These are phyloP conservation scores for Onygenales sp. DNA, from an alignment of 2,329 filamentous ascomycete genomes.

Conservation along the genomic window DNA sequence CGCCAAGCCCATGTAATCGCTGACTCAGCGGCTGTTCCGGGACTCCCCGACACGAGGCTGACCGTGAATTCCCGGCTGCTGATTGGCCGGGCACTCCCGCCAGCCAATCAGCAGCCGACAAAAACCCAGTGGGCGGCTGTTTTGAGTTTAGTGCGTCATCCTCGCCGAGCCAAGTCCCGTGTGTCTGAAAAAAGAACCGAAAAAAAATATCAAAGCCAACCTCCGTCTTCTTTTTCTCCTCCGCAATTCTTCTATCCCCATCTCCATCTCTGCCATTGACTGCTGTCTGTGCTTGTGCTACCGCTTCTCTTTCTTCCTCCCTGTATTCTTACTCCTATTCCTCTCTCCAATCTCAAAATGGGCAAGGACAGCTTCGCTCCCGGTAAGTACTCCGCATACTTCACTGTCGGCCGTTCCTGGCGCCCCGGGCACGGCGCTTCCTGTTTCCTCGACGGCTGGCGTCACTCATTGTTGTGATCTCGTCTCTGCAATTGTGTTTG, in stretches of 20 bases:
- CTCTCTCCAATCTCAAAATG: conserved; percentile 23
- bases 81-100: neutral
- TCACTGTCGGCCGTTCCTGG: neutral
- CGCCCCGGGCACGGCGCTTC: neutral
- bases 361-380: conserved; percentile 37
- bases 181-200: neutral
- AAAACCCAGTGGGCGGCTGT: neutral
- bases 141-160: conserved; percentile 1
- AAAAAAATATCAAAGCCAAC: neutral
- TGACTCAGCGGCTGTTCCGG: neutral
- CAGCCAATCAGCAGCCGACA: conserved; percentile 3
- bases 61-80: neutral
- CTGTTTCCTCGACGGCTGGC: neutral
- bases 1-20: too few species aligned
- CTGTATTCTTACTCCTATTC: conserved; percentile 22
- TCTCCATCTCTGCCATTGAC: too few species aligned
- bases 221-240: conserved; percentile 14
- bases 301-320: conserved; percentile 15
- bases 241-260: conserved; percentile 4
- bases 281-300: conserved; percentile 7
- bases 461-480: too few species aligned
- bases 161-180: conserved; percentile 5
- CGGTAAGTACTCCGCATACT: conserved; percentile 29
- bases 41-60: neutral
- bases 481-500: too few species aligned